Base-by-base conservation (phyloP, 177 flowering plant species). In the Telopea speciosissima region DNA sequence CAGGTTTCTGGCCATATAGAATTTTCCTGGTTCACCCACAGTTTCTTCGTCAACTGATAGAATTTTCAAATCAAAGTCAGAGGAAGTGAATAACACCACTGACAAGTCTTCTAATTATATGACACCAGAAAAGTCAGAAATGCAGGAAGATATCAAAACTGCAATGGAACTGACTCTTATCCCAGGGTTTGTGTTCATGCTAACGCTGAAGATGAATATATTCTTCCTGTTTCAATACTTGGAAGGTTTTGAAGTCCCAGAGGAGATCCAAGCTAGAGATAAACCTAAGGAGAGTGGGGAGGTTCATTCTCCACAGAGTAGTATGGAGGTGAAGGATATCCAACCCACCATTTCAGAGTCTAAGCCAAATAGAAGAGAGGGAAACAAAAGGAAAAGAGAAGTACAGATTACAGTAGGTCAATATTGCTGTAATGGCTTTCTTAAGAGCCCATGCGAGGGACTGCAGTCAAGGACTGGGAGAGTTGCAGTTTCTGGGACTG, bases 401-500 rank as follows among this genome's bases (percentile, higher is more conserved):
- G 58, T 11, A 19, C 74, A 65, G 66, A 25, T 62, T 1, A n/a
- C n/a, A n/a, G 81, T 81, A 60, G 74, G 72, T 36, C 66, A 70
- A 52, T 26, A 63, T 9, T 23, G 52, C 44, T 49, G 10, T 61
- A 45, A 40, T 74, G 80, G 83, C 24, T 94, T 86, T 77, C 77
- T 83, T 22, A 82, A 79, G 70, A 79, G 97, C 69, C 99, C 99
- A 63, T 94, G 97, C 79, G 99, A 94, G 80, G 92, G 97, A 6
- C 75, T 94, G 81, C 85, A 97, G 75, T 79, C 97, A 62, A 85
- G 97, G 74, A 76, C 68, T 16, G 36, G 68, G 67, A 81, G 78
- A 77, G 77, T 73, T 63, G 28, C 70, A 25, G 24, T 75, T 19
- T 24, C 26, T 64, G 70, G n/a, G 62, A 66, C 62, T 71, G 70